Conservation (phyloP, 257 asterid species). For the Solanum neorickii region DNA sequence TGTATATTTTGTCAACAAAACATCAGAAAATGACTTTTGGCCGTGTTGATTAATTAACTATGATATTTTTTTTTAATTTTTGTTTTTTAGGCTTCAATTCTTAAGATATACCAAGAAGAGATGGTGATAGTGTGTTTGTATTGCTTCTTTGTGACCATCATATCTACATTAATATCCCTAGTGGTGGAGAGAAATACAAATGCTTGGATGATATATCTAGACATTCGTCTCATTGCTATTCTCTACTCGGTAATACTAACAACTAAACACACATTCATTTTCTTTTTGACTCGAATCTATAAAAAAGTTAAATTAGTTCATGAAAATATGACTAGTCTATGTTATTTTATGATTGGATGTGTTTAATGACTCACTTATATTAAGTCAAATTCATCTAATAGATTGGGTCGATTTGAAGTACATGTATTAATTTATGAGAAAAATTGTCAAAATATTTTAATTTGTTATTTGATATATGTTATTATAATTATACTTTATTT, state of each 20-base stretch:
- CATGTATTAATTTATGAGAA: too few relatives aligned
- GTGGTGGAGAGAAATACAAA: conserved; percentile 22
- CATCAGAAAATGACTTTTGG: not conserved
- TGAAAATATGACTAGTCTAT: too few relatives aligned
- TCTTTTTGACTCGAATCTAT: not conserved
- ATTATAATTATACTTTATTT: too few relatives aligned
- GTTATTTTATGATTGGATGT: too few relatives aligned
- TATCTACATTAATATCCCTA: conserved; percentile 26
- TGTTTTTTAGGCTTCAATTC: conserved; percentile 25
- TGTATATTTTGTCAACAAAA: too few relatives aligned
- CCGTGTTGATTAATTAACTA: not conserved
- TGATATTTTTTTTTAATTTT: not conserved
- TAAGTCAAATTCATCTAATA: too few relatives aligned
- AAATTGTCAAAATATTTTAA: too few relatives aligned
- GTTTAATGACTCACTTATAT: too few relatives aligned
- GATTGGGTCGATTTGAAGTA: too few relatives aligned
- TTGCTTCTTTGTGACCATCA: conserved; percentile 34
- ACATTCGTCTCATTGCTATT: conserved; percentile 28
- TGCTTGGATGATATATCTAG: conserved; percentile 36
- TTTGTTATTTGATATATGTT: too few relatives aligned
- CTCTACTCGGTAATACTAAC: conserved; percentile 19
- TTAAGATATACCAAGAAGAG: conserved; percentile 39
- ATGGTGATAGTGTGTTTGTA: conserved; percentile 33
- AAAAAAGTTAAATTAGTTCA: too few relatives aligned
- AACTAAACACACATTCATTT: not conserved